Base-by-base conservation (phyloP, 73 alveolate species). In the Blepharisma stoltei region DNA sequence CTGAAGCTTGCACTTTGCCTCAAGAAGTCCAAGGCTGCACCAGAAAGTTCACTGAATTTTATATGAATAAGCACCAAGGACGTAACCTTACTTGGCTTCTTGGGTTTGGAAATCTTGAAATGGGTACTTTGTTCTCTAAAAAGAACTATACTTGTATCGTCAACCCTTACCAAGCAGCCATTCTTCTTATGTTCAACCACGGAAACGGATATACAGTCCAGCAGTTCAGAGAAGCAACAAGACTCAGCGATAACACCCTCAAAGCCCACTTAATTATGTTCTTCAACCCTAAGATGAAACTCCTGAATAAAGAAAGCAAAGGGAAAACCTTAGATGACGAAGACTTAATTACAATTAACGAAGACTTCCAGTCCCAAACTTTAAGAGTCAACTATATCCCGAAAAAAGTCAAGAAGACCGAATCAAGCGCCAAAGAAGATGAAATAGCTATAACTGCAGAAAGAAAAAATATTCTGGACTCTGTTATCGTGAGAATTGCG, bases 401-500 rank as follows among this genome's bases (percentile, higher is more conserved):
- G 32, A 55, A 71, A 7, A 32, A 37, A 23, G 68, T 82, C 43
- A 82, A 83, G 49, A 83, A 82, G 50, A 82, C 66, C 21, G 78
- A 81, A 54, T 49, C 78, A 8, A 78, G 9, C 54, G 78, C 83
- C 4, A 67, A 7, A 6, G 84, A 78, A 32, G 82, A 52, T 11
- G 92, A 84, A 23, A 73, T 70, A 44, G 95, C 84, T n/a, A 54
- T 88, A 18, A 78, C 67, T 27, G 65, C 18, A 20, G 95, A 89
- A 70, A 81, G 95, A 70, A 66, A 73, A 41, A 55, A 54, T 52
- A 83, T 89, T 48, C 38, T 89, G 45, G 93, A 89, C 49, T 91
- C 95, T 6, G 87, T 85, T 48, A 78, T 89, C 14, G 95, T 89
- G 14, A 76, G 95, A 67, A 85, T 89, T 70, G 81, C 86, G 92